These are phyloP conservation scores for Lindgomyces ingoldianus DNA, from an alignment of 495 filamentous ascomycete species.

Conservation along the genomic window DNA sequence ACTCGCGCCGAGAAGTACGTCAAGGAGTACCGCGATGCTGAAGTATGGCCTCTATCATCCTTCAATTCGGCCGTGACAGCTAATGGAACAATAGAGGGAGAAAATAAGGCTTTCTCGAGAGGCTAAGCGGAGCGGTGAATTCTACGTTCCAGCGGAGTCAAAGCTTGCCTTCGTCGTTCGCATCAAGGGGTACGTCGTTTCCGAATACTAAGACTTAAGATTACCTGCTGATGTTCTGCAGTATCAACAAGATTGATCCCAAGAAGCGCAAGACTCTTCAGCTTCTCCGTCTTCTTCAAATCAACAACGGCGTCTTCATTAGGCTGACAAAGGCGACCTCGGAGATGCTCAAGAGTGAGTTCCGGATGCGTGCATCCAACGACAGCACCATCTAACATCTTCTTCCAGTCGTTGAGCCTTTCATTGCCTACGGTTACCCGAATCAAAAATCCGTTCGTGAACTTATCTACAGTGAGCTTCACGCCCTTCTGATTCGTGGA, in stretches of 20 bases:
- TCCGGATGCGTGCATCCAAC: background rate
- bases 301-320: slow-evolving; percentile 99
- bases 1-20: slow-evolving; percentile 99
- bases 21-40: slow-evolving; percentile 95
- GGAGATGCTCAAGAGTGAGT: slow-evolving; percentile 82
- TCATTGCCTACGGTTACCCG: slow-evolving; percentile 97
- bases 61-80: background rate
- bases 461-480: slow-evolving; percentile 76
- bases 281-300: slow-evolving; percentile 97
- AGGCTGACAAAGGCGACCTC: slow-evolving; percentile 95
- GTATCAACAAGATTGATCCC: slow-evolving; percentile 99
- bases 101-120: slow-evolving; percentile 88
- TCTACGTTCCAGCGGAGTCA: slow-evolving; percentile 90
- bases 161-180: slow-evolving; percentile 98
- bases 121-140: slow-evolving; percentile 88
- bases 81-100: slow-evolving; percentile 62
- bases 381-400: background rate
- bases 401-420: slow-evolving; percentile 75
- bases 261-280: slow-evolving; percentile 99
- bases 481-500: background rate
- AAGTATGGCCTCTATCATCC: slow-evolving; percentile 42
- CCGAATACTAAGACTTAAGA: background rate
- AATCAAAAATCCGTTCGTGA: slow-evolving; percentile 98
- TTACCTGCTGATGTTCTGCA: slow-evolving; percentile 22
- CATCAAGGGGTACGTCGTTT: slow-evolving; percentile 76